Evolutionary conservation across 2,329 filamentous ascomycete genomes (phyloP).

Genomic region (Drechmeria coniospora): DNA sequence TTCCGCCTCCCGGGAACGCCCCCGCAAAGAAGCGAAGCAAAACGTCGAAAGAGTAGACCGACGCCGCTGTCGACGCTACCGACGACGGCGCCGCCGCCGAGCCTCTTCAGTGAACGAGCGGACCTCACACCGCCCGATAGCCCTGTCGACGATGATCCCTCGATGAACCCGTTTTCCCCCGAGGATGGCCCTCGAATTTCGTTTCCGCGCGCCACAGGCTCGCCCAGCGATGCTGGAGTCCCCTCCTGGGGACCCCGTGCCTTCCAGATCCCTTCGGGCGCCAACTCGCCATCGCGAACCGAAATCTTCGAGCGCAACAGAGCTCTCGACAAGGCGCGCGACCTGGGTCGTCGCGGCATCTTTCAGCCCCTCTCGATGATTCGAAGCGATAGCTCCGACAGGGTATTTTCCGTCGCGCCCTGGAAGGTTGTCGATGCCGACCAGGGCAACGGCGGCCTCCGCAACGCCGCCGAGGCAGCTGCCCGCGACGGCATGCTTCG

Average conservation of each 20-base stretch:
- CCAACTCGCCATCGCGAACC: slow-evolving; percentile 58
- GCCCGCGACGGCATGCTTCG: slow-evolving; percentile 50
- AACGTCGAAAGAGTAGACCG: slow-evolving; percentile 14
- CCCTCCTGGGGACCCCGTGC: slow-evolving; percentile 61
- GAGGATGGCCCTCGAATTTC: slow-evolving; percentile 43
- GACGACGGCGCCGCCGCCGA: slow-evolving; percentile 26
- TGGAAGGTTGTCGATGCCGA: slow-evolving; percentile 77
- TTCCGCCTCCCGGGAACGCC: slow-evolving; percentile 54
- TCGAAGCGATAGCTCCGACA: slow-evolving; percentile 49
- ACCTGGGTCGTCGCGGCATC: slow-evolving; percentile 41
- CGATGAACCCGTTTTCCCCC: slow-evolving; percentile 37
- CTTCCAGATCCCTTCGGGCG: slow-evolving; percentile 66
- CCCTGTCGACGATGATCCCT: slow-evolving; percentile 29
- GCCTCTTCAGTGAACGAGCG: slow-evolving; percentile 33
- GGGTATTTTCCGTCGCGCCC: slow-evolving; percentile 58
- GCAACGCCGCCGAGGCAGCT: slow-evolving; percentile 73
- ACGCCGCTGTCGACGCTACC: slow-evolving; percentile 12
- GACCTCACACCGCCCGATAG: slow-evolving; percentile 41
- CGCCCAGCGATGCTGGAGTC: slow-evolving; percentile 59
- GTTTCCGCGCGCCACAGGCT: slow-evolving; percentile 36
- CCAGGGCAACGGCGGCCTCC: slow-evolving; percentile 82
- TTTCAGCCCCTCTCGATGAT: slow-evolving; percentile 35
- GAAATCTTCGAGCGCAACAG: slow-evolving; percentile 57
- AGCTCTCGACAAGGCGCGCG: slow-evolving; percentile 39
- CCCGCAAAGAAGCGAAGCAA: slow-evolving; percentile 18